Base-by-base conservation (phyloP, 139 green algal species). In the Volvox africanus region DNA sequence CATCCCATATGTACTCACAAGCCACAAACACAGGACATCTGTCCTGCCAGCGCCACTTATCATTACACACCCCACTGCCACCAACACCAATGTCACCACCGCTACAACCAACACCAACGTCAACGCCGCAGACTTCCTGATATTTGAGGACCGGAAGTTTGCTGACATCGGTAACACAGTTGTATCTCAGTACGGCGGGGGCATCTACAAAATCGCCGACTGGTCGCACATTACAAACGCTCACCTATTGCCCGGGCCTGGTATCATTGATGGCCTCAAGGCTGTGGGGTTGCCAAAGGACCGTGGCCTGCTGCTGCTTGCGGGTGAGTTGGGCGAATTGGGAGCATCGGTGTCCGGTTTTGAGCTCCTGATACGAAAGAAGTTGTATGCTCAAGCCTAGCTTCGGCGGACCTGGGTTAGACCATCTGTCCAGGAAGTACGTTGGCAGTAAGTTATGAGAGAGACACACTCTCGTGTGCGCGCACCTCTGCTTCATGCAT, bases 101-200 rank as follows among this genome's bases (percentile, higher is more conserved):
- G 9, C 44, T 55, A 55, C 44, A 55, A 55, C 44, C 9, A 55
- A 28, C 67, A 75, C 67, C 24, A 26, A 75, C 11, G 11, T 20
- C 16, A 35, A 36, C 18, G 37, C 21, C 80, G 61, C 95, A 97
- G 96, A 99, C 93, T 99, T 99, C 92, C 76, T 99, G 44, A 99
- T 99, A 77, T 99, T 99, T 91, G 98, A 99, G 95, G 98, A 99
- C 94, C 96, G 98, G 89, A 99, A 99, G 94, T 99, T 99, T 95
- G 98, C 98, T 0, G 98, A 99, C 95, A 99, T 99, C 80, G 98
- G 98, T 91, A 99, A 99, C 97, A 99, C 98, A 0, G 98, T 99
- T 68, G 97, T 98, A 28, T 94, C 93, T 65, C 98, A 99, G 94
- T 98, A 96, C 80, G 92, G n/a, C 33, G 93, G 94, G 16, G 94